A percentile compares a stretch with the other conserved stretches of the same genome.
phyloP scores from a whole-genome alignment of 2,329 filamentous ascomycete genomes.

The Sporothrix euskadiensis region DNA sequence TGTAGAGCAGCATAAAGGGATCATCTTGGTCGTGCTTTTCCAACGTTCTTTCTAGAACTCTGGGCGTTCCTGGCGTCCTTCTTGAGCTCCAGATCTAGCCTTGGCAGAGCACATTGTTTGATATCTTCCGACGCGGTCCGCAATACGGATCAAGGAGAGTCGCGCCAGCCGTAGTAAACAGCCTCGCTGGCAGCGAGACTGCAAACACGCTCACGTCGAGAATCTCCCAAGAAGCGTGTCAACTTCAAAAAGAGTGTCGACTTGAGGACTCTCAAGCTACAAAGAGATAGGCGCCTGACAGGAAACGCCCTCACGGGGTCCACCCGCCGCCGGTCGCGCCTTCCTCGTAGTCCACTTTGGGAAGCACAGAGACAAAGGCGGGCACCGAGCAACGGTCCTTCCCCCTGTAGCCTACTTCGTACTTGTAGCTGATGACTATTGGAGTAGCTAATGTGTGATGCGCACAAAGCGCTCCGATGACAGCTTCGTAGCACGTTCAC shows the following conservation, averaged over 20 bases:
- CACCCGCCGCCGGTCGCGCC: constrained; percentile 8
- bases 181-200: background rate
- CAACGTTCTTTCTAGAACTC: background rate
- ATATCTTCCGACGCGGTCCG: background rate
- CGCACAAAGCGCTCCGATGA: background rate
- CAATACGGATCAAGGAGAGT: background rate
- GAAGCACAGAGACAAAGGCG: background rate
- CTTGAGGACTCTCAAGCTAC: background rate
- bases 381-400: constrained; percentile 1
- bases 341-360: background rate
- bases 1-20: background rate
- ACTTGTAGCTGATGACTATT: background rate
- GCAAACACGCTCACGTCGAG: constrained; percentile 12
- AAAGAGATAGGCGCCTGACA: background rate
- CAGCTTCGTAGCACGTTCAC: background rate
- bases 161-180: background rate
- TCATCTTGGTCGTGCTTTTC: background rate
- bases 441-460: background rate
- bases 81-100: background rate
- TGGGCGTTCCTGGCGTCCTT: background rate
- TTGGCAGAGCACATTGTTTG: constrained; percentile 24
- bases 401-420: background rate
- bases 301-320: constrained; percentile 17
- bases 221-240: background rate
- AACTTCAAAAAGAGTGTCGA: background rate